Evolutionary conservation across 202 grass and related monocot genomes (phyloP), one percentile per base, ranked within the genome.

Genomic region (Schoenoplectus tabernaemontani): DNA sequence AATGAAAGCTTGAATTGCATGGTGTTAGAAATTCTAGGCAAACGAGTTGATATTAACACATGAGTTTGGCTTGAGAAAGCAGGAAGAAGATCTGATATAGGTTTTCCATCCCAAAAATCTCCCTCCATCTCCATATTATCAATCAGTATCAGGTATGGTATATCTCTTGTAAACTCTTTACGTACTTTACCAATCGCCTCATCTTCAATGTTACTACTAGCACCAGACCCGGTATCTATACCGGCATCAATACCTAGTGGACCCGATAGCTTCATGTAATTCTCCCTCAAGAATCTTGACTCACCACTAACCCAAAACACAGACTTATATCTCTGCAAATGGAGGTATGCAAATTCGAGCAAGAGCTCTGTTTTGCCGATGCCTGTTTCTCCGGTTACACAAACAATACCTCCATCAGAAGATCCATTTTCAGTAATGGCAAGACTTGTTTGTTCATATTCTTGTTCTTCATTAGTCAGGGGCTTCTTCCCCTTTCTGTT

Each of bases 21-120:
- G 9, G 86, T 44, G 20, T 81, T 81, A n/a, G 23, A 41, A 37
- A 95, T 0, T 37, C 56, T n/a, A 51, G 51, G 24, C 32, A 95
- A 84, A 9, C 87, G 76, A 9, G 85, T 86, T 1, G 87, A 84
- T 33, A 95, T 80, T 24, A 95, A 28, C 63, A 95, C 78, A 39
- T 91, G 83, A 0, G 86, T 84, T 3, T 77, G 68, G 9, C 22
- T 46, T 9, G 51, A 24, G 9, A 64, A 72, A 56, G 13, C 15
- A 4, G 92, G 92, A 1, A 95, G 79, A 76, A 95, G 87, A 53
- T 89, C 85, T 7, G 20, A 72, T 33, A 91, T 3, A 7, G 32
- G 16, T 13, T 83, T 81, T 9, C 79, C 78, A 75, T 91, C 89
- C 92, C 92, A 95, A 85, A 89, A 91, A 85, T 95, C 89, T 4